Conservation (phyloP, 208 protist genomes). For the Acanthamoeba divionensis region DNA sequence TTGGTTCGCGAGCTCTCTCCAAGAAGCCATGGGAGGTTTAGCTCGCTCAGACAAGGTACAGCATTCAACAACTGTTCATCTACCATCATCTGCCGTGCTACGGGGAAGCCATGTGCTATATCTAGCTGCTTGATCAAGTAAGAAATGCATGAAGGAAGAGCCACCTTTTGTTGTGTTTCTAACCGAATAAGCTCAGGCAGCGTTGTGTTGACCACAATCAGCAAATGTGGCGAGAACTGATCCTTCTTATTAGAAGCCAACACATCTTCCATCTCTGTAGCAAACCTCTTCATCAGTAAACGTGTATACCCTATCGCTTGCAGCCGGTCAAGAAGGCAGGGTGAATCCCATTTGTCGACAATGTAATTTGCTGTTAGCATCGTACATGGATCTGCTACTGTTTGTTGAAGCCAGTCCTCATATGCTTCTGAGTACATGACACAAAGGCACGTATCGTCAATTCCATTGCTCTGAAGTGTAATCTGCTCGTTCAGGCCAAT, state of each 20-base stretch:
- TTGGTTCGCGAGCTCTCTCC: too few species aligned
- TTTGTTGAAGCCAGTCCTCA: background rate
- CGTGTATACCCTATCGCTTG: background rate
- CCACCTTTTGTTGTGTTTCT: background rate
- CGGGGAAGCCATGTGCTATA: background rate
- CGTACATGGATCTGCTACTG: background rate
- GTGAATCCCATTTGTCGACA: background rate
- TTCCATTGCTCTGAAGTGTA: background rate
- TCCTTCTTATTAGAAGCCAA: background rate
- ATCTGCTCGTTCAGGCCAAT: background rate
- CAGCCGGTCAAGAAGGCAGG: background rate
- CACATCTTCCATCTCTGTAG: background rate
- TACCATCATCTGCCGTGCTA: background rate
- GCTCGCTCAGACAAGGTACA: too few species aligned
- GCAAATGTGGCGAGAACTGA: background rate
- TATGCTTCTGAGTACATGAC: background rate
- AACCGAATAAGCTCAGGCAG: background rate
- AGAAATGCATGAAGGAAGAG: background rate
- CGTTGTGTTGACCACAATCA: background rate
- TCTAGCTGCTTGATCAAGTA: background rate
- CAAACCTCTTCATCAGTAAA: background rate
- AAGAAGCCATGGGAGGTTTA: too few species aligned
- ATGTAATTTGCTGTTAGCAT: background rate
- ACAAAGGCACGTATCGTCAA: background rate
- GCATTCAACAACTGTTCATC: too few species aligned